Conservation (phyloP, 2,329 filamentous ascomycete genomes). For the Aphanoascus verrucosus region DNA sequence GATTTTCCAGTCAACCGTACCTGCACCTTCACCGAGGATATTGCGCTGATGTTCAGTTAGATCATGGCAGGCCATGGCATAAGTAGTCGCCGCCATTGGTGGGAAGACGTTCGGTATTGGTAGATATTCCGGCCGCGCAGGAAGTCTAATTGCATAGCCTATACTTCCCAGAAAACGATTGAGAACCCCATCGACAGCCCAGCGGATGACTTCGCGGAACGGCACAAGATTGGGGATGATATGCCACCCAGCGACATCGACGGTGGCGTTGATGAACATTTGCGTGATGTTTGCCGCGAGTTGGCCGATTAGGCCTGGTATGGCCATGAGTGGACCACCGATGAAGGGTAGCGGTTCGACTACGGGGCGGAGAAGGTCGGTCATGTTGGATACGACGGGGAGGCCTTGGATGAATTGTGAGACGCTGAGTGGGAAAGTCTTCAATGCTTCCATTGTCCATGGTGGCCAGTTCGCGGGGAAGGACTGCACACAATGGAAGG, state of each 20-base stretch:
- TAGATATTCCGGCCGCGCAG: neutral
- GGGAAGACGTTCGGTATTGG: neutral
- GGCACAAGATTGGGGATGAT: neutral
- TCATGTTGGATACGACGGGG: neutral
- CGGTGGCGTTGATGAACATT: neutral
- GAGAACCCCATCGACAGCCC: neutral
- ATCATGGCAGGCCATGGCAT: neutral
- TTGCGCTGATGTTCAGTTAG: neutral
- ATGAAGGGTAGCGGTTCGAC: neutral
- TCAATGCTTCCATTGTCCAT: neutral
- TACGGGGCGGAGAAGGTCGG: neutral
- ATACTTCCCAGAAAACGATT: neutral
- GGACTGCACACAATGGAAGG: neutral
- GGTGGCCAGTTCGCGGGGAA: neutral
- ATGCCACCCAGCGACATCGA: neutral
- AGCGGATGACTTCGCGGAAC: neutral
- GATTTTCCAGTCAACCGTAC: neutral
- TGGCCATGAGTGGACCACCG: neutral
- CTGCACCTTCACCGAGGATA: neutral
- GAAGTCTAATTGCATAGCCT: neutral
- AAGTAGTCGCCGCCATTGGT: neutral
- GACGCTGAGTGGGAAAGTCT: neutral
- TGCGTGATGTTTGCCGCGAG: neutral
- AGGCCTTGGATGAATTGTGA: neutral
- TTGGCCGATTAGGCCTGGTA: neutral